Conservation (phyloP, 805 yeast genomes). For the Pichia cabralensis region DNA sequence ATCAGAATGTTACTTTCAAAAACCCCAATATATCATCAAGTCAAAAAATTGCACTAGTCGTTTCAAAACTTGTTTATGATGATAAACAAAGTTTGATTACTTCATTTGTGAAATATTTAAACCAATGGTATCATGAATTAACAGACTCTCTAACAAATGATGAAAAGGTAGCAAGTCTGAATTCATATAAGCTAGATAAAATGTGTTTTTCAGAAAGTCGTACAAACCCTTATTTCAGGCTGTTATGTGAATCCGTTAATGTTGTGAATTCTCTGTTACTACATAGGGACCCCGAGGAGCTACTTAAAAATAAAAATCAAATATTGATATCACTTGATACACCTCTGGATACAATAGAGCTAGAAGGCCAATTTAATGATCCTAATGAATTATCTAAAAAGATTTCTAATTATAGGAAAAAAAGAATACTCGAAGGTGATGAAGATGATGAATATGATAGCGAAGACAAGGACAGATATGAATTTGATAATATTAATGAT, state of each 20-base stretch:
- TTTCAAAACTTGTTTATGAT: slow-evolving; percentile 25
- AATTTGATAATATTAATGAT: slow-evolving; percentile 2
- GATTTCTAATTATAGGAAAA: no score
- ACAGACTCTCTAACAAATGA: not conserved
- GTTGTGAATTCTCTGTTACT: slow-evolving; percentile 11
- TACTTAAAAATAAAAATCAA: slow-evolving; percentile 8
- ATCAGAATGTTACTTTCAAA: slow-evolving; percentile 12
- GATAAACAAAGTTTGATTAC: slow-evolving; percentile 36
- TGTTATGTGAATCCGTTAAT: slow-evolving; percentile 17
- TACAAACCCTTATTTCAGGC: slow-evolving; percentile 14
- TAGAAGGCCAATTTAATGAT: slow-evolving; percentile 13
- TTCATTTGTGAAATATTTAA: slow-evolving; percentile 28
- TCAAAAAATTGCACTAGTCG: slow-evolving; percentile 18
- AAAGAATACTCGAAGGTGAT: slow-evolving; percentile 1
- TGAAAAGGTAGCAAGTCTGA: slow-evolving; percentile 1
- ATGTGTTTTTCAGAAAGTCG: slow-evolving; percentile 4
- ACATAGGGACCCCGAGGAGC: slow-evolving; percentile 3
- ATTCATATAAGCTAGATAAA: slow-evolving; percentile 5
- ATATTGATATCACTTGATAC: slow-evolving; percentile 14
- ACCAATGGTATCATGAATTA: slow-evolving; percentile 11
- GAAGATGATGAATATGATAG: slow-evolving; percentile 11
- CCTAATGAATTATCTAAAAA: slow-evolving; percentile 2
- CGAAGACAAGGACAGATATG: slow-evolving; percentile 7
- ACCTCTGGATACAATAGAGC: slow-evolving; percentile 18
- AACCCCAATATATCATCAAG: slow-evolving; percentile 14